A percentile compares a stretch with the other conserved stretches of the same genome.
These are phyloP conservation scores for Gnomoniopsis smithogilvyi DNA, from an alignment of 2,329 filamentous ascomycete species.

Conservation along the genomic window DNA sequence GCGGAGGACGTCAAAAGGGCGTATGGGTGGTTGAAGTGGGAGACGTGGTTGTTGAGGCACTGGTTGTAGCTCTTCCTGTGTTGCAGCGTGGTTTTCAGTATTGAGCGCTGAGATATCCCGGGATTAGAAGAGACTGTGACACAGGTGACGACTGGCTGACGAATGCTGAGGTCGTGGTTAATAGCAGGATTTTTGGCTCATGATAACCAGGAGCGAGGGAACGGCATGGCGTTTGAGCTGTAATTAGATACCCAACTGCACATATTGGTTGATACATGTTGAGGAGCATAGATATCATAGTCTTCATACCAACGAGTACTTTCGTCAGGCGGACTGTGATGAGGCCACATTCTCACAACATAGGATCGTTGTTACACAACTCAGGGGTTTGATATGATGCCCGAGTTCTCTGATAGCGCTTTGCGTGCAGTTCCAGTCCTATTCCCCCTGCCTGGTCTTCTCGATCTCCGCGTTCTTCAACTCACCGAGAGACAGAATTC, in stretches of 20 bases:
- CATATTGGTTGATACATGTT: neutral
- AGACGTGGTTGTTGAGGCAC: neutral
- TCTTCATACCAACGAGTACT: neutral
- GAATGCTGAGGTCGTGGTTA: neutral
- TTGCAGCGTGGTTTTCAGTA: no score
- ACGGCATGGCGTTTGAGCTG: neutral
- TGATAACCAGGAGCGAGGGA: neutral
- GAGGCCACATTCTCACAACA: no score
- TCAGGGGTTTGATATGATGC: no score
- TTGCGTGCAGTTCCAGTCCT: neutral
- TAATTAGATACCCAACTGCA: conserved; percentile 1
- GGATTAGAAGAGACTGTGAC: neutral
- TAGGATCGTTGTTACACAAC: no score
- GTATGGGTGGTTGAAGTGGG: neutral
- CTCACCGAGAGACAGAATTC: no score
- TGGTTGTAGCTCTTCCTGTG: no score
- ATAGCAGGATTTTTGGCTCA: no score
- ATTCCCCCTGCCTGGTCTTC: neutral
- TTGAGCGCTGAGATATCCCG: no score
- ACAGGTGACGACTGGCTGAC: neutral
- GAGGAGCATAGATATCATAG: neutral
- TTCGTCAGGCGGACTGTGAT: neutral
- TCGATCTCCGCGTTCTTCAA: no score
- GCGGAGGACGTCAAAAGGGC: conserved; percentile 10
- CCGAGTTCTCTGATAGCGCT: no score